Evolutionary conservation across 2,329 filamentous ascomycete species (phyloP).

Genomic region (Blumeriella jaapii): DNA sequence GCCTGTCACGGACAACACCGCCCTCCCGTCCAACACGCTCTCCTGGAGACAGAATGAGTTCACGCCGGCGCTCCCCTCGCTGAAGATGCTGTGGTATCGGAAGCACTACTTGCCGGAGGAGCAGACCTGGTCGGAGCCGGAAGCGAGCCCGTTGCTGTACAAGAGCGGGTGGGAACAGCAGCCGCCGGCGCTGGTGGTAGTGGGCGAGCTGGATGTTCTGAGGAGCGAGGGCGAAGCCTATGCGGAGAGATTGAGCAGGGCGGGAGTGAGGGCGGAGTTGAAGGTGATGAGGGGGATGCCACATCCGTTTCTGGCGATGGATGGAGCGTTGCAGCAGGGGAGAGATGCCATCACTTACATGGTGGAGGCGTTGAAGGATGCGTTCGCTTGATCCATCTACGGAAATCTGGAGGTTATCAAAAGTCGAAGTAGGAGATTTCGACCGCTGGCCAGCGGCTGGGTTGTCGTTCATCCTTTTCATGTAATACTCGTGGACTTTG

Average conservation of each 20-base stretch:
- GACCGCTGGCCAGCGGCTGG: not conserved
- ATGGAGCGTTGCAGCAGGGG: slow-evolving; percentile 40
- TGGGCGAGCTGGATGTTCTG: slow-evolving; percentile 46
- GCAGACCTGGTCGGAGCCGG: slow-evolving; percentile 35
- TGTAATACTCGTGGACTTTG: too few relatives aligned
- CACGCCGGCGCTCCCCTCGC: slow-evolving; percentile 39
- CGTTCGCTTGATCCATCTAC: slow-evolving; percentile 18
- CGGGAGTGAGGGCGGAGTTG: slow-evolving; percentile 37
- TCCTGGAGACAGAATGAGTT: slow-evolving; percentile 41
- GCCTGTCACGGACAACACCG: slow-evolving; percentile 47
- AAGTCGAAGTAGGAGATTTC: not conserved
- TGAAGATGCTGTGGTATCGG: slow-evolving; percentile 52
- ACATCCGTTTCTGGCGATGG: slow-evolving; percentile 48
- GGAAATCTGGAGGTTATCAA: too few relatives aligned
- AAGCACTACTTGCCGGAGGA: slow-evolving; percentile 41
- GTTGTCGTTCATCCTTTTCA: too few relatives aligned
- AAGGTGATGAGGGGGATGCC: slow-evolving; percentile 43
- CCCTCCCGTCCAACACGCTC: slow-evolving; percentile 31
- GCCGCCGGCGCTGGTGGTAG: slow-evolving; percentile 39
- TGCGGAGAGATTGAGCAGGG: slow-evolving; percentile 34
- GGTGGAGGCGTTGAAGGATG: slow-evolving; percentile 17
- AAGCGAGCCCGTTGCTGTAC: slow-evolving; percentile 44
- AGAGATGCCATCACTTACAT: slow-evolving; percentile 36
- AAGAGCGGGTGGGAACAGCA: slow-evolving; percentile 35
- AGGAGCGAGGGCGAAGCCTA: slow-evolving; percentile 41